Evolutionary conservation across 768 basidiomycete species (phyloP), one percentile per base, ranked within the genome.

Genomic region (Suillus americanus): DNA sequence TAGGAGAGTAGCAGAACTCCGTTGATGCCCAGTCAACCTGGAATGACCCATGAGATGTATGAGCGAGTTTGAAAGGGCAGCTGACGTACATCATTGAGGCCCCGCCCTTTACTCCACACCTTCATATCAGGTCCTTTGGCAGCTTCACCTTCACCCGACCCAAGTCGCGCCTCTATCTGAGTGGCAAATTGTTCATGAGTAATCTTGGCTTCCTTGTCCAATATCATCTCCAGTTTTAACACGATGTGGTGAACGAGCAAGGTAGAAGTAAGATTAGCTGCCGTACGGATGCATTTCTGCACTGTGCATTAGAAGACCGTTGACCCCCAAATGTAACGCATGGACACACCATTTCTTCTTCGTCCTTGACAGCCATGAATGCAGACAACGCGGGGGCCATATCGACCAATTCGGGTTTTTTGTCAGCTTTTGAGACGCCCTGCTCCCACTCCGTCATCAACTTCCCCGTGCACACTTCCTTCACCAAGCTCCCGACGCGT

Each of bases 1-100:
- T 96, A 2, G 97, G 95, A 3, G 92, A 87, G 76, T 97, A 98
- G 69, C 92, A 92, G 78, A 96, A 97, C 76, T 99, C 97, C 7
- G 91, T 90, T 3, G 89, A 84, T n/a, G 82, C 79, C 86, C 92
- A 97, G 73, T 99, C 95, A 63, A 95, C 84, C 93, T 97, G 70
- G 16, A 64, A 66, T 65, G 63, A 60, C 65, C 43, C 62, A 38
- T 50, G 60, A 46, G 59, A 40, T 64, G 18, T 40, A 46, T 30
- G 56, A 8, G 43, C 38, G 33, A 60, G 35, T 38, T 18, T 20
- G 25, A 46, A 62, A 33, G 45, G 51, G 45, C 43, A 61, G 12
- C 37, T 30, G 38, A 82, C 91, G 70, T 69, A 95, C 95, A 60
- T 93, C 89, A 63, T 82, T 86, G 40, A 94, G 73, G 7, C 85